A percentile compares a stretch with the other conserved stretches of the same genome.
phyloP scores from a whole-genome alignment of 768 basidiomycete genomes.

The Stropharia rugosoannulata region DNA sequence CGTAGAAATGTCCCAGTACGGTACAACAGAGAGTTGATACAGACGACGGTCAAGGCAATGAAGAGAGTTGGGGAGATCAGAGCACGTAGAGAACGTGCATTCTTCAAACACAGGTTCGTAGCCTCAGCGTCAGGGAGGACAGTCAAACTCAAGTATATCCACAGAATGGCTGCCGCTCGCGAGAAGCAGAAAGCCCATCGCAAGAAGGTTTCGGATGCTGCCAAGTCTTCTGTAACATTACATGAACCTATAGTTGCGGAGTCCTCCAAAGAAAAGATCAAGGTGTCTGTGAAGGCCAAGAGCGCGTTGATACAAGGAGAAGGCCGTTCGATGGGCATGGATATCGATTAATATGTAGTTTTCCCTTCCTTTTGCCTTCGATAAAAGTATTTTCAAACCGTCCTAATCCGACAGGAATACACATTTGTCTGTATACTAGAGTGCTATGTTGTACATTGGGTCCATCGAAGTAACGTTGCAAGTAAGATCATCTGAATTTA shows the following conservation, averaged over 20 bases:
- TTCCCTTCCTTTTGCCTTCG: conserved; percentile 4
- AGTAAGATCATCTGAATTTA: conserved; percentile 61
- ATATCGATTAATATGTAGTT: conserved; percentile 54
- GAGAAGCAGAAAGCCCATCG: conserved; percentile 78
- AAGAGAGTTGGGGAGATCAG: conserved; percentile 93
- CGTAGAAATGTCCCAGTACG: conserved; percentile 95
- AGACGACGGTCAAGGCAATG: conserved; percentile 95
- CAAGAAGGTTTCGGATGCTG: conserved; percentile 58
- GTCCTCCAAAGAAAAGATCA: conserved; percentile 70
- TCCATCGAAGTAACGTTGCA: background rate
- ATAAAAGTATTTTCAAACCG: conserved; percentile 15
- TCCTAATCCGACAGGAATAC: conserved; percentile 17
- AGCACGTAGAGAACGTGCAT: conserved; percentile 84
- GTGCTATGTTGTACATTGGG: background rate
- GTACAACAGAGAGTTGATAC: conserved; percentile 91
- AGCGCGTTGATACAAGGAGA: conserved; percentile 82
- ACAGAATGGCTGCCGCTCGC: conserved; percentile 81
- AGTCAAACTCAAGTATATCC: conserved; percentile 7
- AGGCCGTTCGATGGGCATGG: conserved; percentile 91
- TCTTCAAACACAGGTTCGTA: conserved; percentile 88
- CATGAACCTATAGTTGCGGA: conserved; percentile 58
- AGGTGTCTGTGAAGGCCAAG: conserved; percentile 57
- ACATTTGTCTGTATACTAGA: conserved; percentile 11
- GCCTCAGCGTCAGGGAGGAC: background rate
- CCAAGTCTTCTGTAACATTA: conserved; percentile 60